A percentile compares a stretch with the other conserved stretches of the same genome.
Conservation (phyloP, 495 filamentous ascomycete species). For the Neurospora sp. region DNA sequence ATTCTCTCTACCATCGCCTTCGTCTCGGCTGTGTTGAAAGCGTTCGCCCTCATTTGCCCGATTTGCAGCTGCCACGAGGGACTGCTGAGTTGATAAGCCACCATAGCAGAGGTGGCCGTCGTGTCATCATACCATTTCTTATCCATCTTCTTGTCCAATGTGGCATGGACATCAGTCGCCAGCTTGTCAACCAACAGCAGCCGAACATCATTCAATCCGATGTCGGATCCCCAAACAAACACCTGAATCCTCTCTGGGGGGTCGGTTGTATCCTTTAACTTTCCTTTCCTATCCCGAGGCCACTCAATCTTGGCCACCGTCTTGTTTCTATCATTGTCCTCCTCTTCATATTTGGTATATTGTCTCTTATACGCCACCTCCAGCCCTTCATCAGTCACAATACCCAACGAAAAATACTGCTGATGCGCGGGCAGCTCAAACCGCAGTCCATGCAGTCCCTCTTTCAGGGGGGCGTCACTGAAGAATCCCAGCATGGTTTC, state of each 20-base stretch:
- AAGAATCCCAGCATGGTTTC: slow-evolving; percentile 16
- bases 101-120: slow-evolving; percentile 15
- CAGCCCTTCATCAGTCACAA: background rate
- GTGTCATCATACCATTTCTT: background rate
- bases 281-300: background rate
- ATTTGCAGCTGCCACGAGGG: background rate
- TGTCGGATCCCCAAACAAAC: background rate
- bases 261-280: background rate
- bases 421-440: slow-evolving; percentile 22
- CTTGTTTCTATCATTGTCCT: background rate
- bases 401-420: slow-evolving; percentile 17
- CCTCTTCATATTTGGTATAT: background rate
- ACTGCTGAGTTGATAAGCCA: slow-evolving; percentile 18
- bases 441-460: background rate
- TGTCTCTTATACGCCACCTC: background rate
- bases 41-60: too few relatives aligned
- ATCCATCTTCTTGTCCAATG: background rate
- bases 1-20: too few relatives aligned
- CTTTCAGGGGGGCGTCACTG: background rate
- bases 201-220: background rate
- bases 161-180: background rate
- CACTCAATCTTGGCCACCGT: background rate
- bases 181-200: background rate
- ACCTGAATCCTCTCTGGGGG: background rate
- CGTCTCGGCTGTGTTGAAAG: too few relatives aligned